Conservation (phyloP, 2,329 filamentous ascomycete species). For the Stylonectria norvegica region DNA sequence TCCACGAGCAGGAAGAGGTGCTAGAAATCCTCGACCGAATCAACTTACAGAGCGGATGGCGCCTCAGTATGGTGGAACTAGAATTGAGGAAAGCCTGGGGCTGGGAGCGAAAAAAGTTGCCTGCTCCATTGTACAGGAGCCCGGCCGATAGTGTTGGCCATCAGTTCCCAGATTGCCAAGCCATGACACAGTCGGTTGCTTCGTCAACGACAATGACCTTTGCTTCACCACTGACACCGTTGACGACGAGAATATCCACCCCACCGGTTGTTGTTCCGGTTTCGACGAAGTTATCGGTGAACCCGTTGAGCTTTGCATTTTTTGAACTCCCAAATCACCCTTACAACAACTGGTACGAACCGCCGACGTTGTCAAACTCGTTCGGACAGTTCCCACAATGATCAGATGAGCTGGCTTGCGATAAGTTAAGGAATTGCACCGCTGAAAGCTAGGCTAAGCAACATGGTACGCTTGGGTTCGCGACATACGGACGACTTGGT, state of each 20-base stretch:
- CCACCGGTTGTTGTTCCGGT: slow-evolving; percentile 27
- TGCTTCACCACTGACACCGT: slow-evolving; percentile 11
- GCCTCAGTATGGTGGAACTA: slow-evolving; percentile 65
- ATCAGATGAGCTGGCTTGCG: too few relatives aligned
- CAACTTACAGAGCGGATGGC: slow-evolving; percentile 73
- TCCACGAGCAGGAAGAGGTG: slow-evolving; percentile 76
- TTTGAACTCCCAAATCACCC: slow-evolving; percentile 77
- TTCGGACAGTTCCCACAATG: too few relatives aligned
- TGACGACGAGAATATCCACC: slow-evolving; percentile 16
- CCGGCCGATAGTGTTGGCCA: neutral
- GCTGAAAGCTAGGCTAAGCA: too few relatives aligned
- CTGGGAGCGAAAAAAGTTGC: slow-evolving; percentile 44
- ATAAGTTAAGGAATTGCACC: too few relatives aligned
- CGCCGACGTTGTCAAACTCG: slow-evolving; percentile 51
- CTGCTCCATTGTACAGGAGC: slow-evolving; percentile 4
- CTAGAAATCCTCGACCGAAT: slow-evolving; percentile 74
- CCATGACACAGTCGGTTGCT: too few relatives aligned
- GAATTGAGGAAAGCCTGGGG: slow-evolving; percentile 77
- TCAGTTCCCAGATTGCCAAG: too few relatives aligned
- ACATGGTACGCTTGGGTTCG: too few relatives aligned
- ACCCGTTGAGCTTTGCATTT: slow-evolving; percentile 71
- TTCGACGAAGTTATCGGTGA: slow-evolving; percentile 47
- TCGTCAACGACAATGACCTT: neutral
- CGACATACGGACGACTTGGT: too few relatives aligned
- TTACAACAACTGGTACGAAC: slow-evolving; percentile 77